These are phyloP conservation scores for Paraphaeosphaeria minitans DNA, from an alignment of 2,329 filamentous ascomycete genomes.

Conservation along the genomic window DNA sequence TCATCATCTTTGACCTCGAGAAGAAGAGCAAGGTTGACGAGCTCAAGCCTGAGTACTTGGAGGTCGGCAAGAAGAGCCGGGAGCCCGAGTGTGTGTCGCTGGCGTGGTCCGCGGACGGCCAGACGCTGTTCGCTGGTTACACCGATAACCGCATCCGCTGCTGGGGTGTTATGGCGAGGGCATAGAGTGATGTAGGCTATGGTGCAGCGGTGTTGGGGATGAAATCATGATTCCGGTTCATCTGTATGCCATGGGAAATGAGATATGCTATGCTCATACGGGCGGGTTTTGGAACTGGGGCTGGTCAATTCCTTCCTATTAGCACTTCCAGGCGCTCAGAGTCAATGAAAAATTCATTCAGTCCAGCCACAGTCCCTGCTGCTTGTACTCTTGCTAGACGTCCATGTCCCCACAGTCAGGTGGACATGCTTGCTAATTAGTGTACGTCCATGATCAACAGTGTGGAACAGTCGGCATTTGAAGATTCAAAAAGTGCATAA, in stretches of 20 bases:
- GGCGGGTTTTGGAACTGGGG: conserved; percentile 37
- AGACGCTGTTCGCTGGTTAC: conserved; percentile 99
- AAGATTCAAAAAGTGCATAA: neutral
- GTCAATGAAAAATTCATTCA: conserved; percentile 51
- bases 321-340: conserved; percentile 51
- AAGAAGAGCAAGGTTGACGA: conserved; percentile 99
- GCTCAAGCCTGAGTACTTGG: conserved; percentile 97
- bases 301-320: conserved; percentile 44
- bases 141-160: conserved; percentile 83
- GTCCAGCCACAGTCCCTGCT: conserved; percentile 28
- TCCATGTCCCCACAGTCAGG: neutral
- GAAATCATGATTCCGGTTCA: conserved; percentile 46
- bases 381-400: too few species aligned
- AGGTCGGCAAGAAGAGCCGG: conserved; percentile 97
- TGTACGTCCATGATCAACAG: neutral
- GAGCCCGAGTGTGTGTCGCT: conserved; percentile 98
- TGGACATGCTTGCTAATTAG: neutral
- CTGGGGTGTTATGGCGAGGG: conserved; percentile 51
- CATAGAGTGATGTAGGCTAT: conserved; percentile 38
- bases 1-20: conserved; percentile 99
- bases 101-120: conserved; percentile 97
- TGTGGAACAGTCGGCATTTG: neutral
- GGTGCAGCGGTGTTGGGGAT: conserved; percentile 37
- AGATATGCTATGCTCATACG: conserved; percentile 39
- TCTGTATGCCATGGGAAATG: conserved; percentile 47